These are phyloP conservation scores for Pseudozyma sp. DNA, from an alignment of 1,284 basidiomycete genomes.

Conservation along the genomic window DNA sequence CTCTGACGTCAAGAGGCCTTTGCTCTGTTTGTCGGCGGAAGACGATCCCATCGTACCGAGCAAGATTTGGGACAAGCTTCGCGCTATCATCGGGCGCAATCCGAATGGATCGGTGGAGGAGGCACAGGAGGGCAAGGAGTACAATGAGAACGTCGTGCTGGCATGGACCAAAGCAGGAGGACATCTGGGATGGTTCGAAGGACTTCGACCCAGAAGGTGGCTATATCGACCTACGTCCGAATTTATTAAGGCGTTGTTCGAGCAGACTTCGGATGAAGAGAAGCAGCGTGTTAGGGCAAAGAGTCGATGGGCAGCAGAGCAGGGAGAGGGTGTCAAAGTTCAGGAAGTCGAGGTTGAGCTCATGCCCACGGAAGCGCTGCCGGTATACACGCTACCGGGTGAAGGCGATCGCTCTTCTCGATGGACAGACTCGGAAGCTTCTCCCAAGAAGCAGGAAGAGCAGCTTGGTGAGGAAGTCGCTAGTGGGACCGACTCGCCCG, in stretches of 20 bases:
- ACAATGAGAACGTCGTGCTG: constrained; percentile 78
- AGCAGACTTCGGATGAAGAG: constrained; percentile 27
- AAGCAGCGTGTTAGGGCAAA: constrained; percentile 13
- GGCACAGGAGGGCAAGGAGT: constrained; percentile 71
- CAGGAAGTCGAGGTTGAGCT: constrained; percentile 51
- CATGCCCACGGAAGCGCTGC: constrained; percentile 50
- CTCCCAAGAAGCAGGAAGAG: background rate
- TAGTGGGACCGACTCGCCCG: constrained; percentile 16
- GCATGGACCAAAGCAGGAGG: constrained; percentile 84
- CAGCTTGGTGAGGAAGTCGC: background rate
- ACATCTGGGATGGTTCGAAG: constrained; percentile 93
- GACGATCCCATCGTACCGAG: constrained; percentile 86
- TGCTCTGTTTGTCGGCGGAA: constrained; percentile 85
- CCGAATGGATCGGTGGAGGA: constrained; percentile 46
- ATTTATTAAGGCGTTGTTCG: constrained; percentile 54
- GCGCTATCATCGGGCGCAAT: constrained; percentile 46
- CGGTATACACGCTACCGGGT: constrained; percentile 45
- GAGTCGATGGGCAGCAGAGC: constrained; percentile 35
- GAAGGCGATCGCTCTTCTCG: constrained; percentile 29
- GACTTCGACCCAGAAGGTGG: constrained; percentile 64
- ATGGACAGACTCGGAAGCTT: constrained; percentile 19
- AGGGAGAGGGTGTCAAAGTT: constrained; percentile 14
- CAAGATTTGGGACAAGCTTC: constrained; percentile 38
- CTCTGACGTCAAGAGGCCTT: constrained; percentile 59
- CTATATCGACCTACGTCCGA: constrained; percentile 57